Evolutionary conservation across 2,329 filamentous ascomycete species (phyloP).

Genomic region (Acephala macrosclerotiorum): DNA sequence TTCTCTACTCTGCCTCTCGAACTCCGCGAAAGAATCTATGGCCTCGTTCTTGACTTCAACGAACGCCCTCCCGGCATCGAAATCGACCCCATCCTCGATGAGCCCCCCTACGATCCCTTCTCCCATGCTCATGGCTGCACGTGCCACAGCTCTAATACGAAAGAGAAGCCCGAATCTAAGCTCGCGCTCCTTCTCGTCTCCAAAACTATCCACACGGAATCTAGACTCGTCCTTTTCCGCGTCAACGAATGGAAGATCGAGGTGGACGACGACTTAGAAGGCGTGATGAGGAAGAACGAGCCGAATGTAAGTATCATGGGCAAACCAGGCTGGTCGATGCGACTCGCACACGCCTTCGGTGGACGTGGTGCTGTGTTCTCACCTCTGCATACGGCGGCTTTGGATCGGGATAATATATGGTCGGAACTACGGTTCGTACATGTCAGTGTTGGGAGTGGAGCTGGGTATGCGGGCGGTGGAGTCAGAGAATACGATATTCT

Average conservation of each 20-base stretch:
- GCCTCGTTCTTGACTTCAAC: neutral
- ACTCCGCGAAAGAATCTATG: constrained; percentile 7
- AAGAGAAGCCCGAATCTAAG: neutral
- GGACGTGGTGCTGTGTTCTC: neutral
- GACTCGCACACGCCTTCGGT: neutral
- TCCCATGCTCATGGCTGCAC: neutral
- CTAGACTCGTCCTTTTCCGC: constrained; percentile 3
- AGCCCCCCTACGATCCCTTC: neutral
- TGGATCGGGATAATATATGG: constrained; percentile 12
- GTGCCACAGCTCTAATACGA: neutral
- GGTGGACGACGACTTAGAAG: neutral
- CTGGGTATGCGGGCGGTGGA: neutral
- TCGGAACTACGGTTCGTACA: neutral
- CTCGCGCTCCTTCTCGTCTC: neutral
- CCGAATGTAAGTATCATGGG: constrained; percentile 13
- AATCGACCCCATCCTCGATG: neutral
- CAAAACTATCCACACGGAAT: neutral
- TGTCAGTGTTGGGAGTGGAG: neutral
- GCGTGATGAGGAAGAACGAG: neutral
- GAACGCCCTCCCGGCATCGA: neutral
- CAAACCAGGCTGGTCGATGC: neutral
- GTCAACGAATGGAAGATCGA: constrained; percentile 11
- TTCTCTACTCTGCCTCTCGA: constrained; percentile 8
- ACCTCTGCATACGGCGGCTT: neutral
- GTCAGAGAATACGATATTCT: constrained; percentile 8